Base-by-base conservation (phyloP, 2,329 filamentous ascomycete genomes). In the Arthrobotrys musiformis region DNA sequence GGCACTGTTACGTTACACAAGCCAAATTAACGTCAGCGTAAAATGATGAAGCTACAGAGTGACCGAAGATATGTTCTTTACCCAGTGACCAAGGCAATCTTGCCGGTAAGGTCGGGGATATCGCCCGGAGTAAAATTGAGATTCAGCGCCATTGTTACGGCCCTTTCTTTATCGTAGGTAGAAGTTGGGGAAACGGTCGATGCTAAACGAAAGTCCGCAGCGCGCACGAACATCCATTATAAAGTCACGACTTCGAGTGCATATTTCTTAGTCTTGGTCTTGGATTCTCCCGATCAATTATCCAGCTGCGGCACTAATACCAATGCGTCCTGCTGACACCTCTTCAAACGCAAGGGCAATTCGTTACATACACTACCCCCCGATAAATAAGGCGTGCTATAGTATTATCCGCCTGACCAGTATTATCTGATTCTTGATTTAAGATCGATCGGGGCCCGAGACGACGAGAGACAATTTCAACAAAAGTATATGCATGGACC, bases 61-160 rank as follows among this genome's bases (percentile, higher is more conserved):
- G 26, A 30, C 17, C 26, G n/a, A 26, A 33, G 22, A 17, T 33
- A 33, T 7, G n/a, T 28, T 42, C 17, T 22, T n/a, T 79, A 80
- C 79, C 80, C 80, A 13, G 80, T 81, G 17, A 81, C 73, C 0
- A 81, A 63, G 19, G 79, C 80, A 44, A 79, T 76, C 66, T 81
- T 81, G 15, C 79, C 78, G 6, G 72, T 78, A 30, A 81, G 79
- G 56, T 79, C 68, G 17, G 79, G 70, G 17, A 69, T 62, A 26
- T 42, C 44, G 6, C 54, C 30, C 4, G 54, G 24, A 48, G 54
- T 60, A 22, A 68, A 75, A 44, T 46, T 42, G 17, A 58, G 44
- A 5, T 17, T 58, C 15, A 54, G 40, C 1, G 63, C 26, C 70
- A 69, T 69, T 8, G 5, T 42, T 42, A 4, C 40, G 19, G 19